These are phyloP conservation scores for Tetragonia tetragonoides DNA, from an alignment of 148 eudicot species.

Conservation along the genomic window DNA sequence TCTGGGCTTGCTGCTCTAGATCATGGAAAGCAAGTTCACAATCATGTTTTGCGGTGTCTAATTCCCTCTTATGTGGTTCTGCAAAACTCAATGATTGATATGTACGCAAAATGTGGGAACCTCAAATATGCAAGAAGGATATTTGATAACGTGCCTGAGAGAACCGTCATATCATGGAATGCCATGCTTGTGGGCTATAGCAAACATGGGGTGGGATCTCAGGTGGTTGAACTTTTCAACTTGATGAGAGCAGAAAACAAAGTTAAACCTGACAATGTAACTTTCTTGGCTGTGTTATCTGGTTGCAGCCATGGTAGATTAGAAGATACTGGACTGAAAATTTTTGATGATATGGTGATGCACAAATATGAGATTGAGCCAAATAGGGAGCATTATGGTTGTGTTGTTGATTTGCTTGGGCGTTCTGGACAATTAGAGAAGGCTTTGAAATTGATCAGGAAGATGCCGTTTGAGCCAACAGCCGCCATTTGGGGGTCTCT, in stretches of 20 bases:
- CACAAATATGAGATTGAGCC: conserved; percentile 49
- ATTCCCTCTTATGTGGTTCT: conserved; percentile 57
- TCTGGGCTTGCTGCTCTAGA: conserved; percentile 81
- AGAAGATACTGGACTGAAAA: conserved; percentile 61
- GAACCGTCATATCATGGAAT: conserved; percentile 86
- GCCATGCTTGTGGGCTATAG: conserved; percentile 84
- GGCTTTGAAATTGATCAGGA: conserved; percentile 58
- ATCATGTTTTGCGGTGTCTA: conserved; percentile 51
- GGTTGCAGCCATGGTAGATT: conserved; percentile 87
- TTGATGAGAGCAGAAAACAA: conserved; percentile 54
- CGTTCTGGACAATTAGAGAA: conserved; percentile 65
- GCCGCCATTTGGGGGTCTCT: conserved; percentile 92
- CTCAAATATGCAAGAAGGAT: conserved; percentile 66
- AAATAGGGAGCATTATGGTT: conserved; percentile 74
- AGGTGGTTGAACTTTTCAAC: conserved; percentile 56
- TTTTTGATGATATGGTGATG: conserved; percentile 56
- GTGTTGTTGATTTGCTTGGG: conserved; percentile 88
- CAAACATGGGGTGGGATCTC: conserved; percentile 69
- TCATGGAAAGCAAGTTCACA: conserved; percentile 81
- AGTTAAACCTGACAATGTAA: conserved; percentile 57
- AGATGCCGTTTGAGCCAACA: conserved; percentile 76
- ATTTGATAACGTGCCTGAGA: conserved; percentile 68
- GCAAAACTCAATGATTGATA: conserved; percentile 81
- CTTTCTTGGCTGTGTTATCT: conserved; percentile 70
- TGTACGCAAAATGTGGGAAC: conserved; percentile 94